phyloP scores from a whole-genome alignment of 2,329 filamentous ascomycete species.

The Fusarium concolor region DNA sequence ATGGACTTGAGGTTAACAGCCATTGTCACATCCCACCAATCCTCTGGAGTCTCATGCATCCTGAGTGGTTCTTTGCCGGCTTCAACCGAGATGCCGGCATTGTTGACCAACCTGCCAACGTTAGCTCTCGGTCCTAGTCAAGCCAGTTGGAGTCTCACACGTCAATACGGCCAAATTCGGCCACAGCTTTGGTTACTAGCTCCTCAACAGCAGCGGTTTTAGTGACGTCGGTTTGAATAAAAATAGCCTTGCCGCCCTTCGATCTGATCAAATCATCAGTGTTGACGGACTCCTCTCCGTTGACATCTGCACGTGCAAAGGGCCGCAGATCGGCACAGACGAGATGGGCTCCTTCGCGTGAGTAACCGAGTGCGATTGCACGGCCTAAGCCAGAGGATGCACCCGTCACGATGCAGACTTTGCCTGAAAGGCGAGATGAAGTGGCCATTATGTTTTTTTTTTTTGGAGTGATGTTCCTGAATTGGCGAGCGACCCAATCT shows the following conservation, averaged over 20 bases:
- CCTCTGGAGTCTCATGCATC: constrained; percentile 60
- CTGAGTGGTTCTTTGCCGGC: constrained; percentile 49
- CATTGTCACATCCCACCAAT: constrained; percentile 58
- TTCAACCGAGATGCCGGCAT: constrained; percentile 58
- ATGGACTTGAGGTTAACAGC: constrained; percentile 53
- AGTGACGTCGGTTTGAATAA: constrained; percentile 58
- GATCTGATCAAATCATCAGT: constrained; percentile 50
- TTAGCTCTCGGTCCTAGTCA: constrained; percentile 10
- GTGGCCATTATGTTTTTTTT: not conserved
- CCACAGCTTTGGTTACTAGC: constrained; percentile 47
- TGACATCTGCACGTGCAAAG: constrained; percentile 42
- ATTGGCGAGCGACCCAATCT: not conserved
- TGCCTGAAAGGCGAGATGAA: constrained; percentile 22
- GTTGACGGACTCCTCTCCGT: constrained; percentile 47
- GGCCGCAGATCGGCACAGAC: constrained; percentile 56
- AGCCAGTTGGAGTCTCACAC: constrained; percentile 39
- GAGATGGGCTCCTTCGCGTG: constrained; percentile 55
- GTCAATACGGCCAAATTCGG: constrained; percentile 38
- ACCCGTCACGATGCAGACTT: constrained; percentile 59
- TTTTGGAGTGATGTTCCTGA: not conserved
- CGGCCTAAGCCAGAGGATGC: constrained; percentile 60
- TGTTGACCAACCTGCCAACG: constrained; percentile 50
- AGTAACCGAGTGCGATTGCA: constrained; percentile 58
- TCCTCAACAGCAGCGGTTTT: constrained; percentile 51
- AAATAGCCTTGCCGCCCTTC: constrained; percentile 53